These are phyloP conservation scores for Tilletia caries DNA, from an alignment of 1,284 basidiomycete species.

Conservation along the genomic window DNA sequence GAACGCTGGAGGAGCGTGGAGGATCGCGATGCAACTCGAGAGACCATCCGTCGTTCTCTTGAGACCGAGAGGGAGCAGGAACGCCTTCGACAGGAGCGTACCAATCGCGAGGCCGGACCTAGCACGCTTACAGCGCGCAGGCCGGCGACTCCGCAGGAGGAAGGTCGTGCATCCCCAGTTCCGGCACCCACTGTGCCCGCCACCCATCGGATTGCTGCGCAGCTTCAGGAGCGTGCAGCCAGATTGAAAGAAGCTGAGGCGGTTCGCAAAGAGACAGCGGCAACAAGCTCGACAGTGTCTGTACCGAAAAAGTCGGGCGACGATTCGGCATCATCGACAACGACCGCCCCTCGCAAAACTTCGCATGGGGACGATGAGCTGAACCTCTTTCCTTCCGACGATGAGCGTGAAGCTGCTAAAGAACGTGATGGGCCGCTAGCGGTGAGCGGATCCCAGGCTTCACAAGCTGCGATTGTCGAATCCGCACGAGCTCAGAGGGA, in stretches of 20 bases:
- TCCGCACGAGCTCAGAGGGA: background rate
- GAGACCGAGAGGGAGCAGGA: background rate
- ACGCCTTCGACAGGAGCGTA: background rate
- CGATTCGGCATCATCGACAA: no score
- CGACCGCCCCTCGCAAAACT: background rate
- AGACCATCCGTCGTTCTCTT: background rate
- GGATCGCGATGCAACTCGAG: background rate
- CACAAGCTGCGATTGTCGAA: background rate
- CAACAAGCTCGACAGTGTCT: background rate
- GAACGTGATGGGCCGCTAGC: background rate
- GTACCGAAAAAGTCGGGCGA: background rate
- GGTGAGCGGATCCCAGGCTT: background rate
- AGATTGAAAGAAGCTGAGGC: background rate
- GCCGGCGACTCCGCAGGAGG: no score
- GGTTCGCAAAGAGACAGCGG: background rate
- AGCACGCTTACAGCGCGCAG: background rate
- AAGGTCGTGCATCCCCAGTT: no score
- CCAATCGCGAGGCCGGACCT: background rate
- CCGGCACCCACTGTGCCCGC: no score
- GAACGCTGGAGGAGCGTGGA: slow-evolving; percentile 4
- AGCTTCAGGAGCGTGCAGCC: background rate
- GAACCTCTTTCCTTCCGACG: background rate
- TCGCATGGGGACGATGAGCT: background rate
- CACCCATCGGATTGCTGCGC: background rate
- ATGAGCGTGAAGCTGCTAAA: background rate